phyloP scores from a whole-genome alignment of 202 grass and related monocot genomes.

The Elaeis oleifera region DNA sequence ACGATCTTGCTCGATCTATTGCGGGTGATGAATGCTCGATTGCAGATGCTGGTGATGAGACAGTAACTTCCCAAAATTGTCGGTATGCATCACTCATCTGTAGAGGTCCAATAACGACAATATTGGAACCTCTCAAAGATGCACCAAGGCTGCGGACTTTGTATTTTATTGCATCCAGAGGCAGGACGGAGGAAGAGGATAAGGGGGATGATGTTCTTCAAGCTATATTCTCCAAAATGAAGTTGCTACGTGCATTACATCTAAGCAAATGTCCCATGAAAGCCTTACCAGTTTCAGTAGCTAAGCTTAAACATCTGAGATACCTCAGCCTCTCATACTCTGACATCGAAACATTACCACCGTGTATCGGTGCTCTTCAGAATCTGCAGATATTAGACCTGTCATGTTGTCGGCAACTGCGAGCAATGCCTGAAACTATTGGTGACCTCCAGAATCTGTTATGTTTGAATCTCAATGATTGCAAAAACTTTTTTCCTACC shows the following conservation, averaged over 20 bases:
- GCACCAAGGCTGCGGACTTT: too few relatives aligned
- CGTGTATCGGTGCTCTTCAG: constrained; percentile 11
- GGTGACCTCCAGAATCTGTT: too few relatives aligned
- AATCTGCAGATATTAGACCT: background rate
- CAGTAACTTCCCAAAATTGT: background rate
- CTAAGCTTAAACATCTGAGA: constrained; percentile 23
- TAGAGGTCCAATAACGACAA: background rate
- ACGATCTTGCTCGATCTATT: constrained; percentile 30
- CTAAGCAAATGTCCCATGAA: constrained; percentile 16
- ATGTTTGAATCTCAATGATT: background rate
- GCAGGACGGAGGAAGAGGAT: background rate
- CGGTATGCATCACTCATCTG: constrained; percentile 11
- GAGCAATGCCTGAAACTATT: too few relatives aligned
- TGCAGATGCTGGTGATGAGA: background rate
- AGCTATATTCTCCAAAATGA: constrained; percentile 21
- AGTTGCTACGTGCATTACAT: constrained; percentile 26
- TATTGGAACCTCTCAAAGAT: background rate
- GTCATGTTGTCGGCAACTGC: too few relatives aligned
- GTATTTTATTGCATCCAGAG: too few relatives aligned
- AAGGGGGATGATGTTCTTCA: constrained; percentile 6
- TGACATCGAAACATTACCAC: constrained; percentile 17
- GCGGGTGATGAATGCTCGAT: constrained; percentile 23
- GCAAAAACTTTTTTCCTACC: background rate
- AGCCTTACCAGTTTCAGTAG: constrained; percentile 25
- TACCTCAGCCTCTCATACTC: constrained; percentile 26